Base-by-base conservation (phyloP, 495 filamentous ascomycete genomes). In the Neurospora pannonica region DNA sequence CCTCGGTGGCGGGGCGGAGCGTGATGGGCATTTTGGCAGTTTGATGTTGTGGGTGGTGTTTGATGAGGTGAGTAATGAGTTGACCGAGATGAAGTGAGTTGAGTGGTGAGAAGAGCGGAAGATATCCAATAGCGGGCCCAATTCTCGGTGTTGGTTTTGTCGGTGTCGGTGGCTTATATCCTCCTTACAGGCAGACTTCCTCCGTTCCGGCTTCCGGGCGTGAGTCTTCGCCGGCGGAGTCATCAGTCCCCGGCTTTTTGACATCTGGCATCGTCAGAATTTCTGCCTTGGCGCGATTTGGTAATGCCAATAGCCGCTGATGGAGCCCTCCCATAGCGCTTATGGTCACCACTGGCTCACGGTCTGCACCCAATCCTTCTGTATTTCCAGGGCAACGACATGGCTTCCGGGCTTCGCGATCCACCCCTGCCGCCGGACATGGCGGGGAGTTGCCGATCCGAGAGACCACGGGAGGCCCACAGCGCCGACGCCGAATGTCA, bases 21-120 rank as follows among this genome's bases (percentile, higher is more conserved):
- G 24, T 10, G 38, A 78, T 75, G 11, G 77, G 62, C 77, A 79
- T 80, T 7, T 71, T 36, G 6, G 54, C 3, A 0, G 46, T 6
- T 43, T 42, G 39, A 3, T 15, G 42, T 2, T 24, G 8, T 48
- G 19, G 6, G 11, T 48, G 3, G 2, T n/a, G 43, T 48, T n/a
- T n/a, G n/a, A n/a, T n/a, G n/a, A n/a, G 43, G n/a, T 24, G 42
- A 21, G 0, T 3, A 48, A 3, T 48, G 21, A 24, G 46, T 21
- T 24, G n/a, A 48, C n/a, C n/a, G 9, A 48, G 46, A 3, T 48
- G 3, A 3, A 48, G 19, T 21, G n/a, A 48, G n/a, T 2, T 4
- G 9, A 48, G n/a, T 31, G 21, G 11, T 28, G 48, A 31, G 11
- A 60, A 31, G 24, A 60, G 48, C 2, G 3, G 6, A 8, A 31